Base-by-base conservation (phyloP, 2,329 filamentous ascomycete species). In the Colletotrichum sp. region DNA sequence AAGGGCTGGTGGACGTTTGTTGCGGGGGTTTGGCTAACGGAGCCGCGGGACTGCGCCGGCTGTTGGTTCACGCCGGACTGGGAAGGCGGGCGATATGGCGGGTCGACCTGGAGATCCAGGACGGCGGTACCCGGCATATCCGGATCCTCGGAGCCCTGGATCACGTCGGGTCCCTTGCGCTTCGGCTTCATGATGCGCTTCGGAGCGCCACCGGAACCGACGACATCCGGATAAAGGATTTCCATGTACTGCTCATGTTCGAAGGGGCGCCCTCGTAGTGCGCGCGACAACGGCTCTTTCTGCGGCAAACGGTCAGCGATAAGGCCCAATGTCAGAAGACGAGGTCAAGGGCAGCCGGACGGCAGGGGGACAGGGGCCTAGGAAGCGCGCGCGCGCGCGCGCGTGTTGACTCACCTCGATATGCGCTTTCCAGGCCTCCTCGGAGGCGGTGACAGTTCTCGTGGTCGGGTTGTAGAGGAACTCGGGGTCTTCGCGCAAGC, bases 211-310 rank as follows among this genome's bases (percentile, higher is more conserved):
- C 90, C 89, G 2, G 90, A 91, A 13, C 90, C 90, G 59, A 92
- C 85, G 11, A 92, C 90, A 72, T 92, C 90, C 34, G 90, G 90
- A 75, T 91, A 92, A 12, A 92, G 83, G 27, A 91, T 86, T 80
- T 92, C 90, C 88, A 91, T 91, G 80, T 86, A 92, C 48, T 91
- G 88, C 80, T 92, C 90, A 79, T 92, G 89, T 27, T 92, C 90
- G 79, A 92, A 92, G 2, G 90, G 88, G 16, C 90, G 86, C 36
- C 90, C 90, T 70, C 89, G 87, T 7, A 92, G 83, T 9, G 90
- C 90, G 74, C 90, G 88, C 3, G 90, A 91, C 27, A 91, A 84
- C 2, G 90, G 90, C 79, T 92, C 90, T 83, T 87, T 88, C 90
- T 92, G 79, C 57, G 64, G 6, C 5, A 30, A 19, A 63, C 32